Base-by-base conservation (phyloP, 345 rosid genomes). In the Corchorus capsularis region DNA sequence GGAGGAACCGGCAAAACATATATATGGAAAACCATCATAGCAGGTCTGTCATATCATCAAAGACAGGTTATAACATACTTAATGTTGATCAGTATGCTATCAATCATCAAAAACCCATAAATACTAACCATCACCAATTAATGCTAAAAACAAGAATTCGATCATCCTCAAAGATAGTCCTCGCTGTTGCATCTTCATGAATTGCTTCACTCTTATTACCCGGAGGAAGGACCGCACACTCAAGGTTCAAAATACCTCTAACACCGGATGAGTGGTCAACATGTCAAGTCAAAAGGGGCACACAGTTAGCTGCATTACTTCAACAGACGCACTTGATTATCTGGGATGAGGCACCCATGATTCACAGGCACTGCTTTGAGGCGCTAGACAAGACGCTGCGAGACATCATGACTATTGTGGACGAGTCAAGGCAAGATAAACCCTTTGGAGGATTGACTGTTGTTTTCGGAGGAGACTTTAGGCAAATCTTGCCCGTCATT, bases 311-410 rank as follows among this genome's bases (percentile, higher is more conserved):
- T n/a, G n/a, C n/a, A n/a, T n/a, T n/a, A n/a, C n/a, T n/a, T n/a
- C n/a, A n/a, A n/a, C n/a, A 62, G 4, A 6, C 66, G 3, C 6
- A 19, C 6, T 56, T 80, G 19, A 63, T 81, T 5, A 5, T 69
- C 1, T 69, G 76, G 75, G 82, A 75, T 71, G 77, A 78, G 10
- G 64, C 72, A 0, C 75, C 74, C 0, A 82, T 75, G 71, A 53
- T 14, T 0, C 43, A 75, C 16, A 65, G 10, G 14, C 1, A 11
- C 14, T 54, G 75, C 43, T 81, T 73, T 72, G 20, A 72, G 41
- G 64, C 75, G 0, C 54, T 56, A 4, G 39, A 72, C 14, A 56
- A 6, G 11, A 55, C 35, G 4, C 19, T 56, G 4, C 8, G 19
- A 22, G 75, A 54, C 37, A 52, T 71, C 22, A 17, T 71, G 15